Base-by-base conservation (phyloP, 306 rosid genomes). In the Quercus ilex region DNA sequence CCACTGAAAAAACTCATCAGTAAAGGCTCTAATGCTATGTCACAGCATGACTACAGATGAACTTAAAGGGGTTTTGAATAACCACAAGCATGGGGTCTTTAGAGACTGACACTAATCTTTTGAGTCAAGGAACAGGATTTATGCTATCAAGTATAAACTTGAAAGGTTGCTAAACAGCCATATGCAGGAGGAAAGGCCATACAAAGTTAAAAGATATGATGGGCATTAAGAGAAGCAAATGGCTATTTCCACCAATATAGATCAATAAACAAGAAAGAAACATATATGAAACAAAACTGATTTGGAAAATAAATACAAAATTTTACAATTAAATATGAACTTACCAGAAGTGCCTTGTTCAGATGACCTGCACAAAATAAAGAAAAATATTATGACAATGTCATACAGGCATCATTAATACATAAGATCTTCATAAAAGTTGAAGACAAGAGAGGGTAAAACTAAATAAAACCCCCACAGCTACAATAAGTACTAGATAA, bases 331-430 rank as follows among this genome's bases (percentile, higher is more conserved):
- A 71, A 81, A 82, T 74, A 76, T 85, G 74, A 59, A 83, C 92
- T 51, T 89, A 94, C 98, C 97, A 78, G 90, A 90, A 85, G 92
- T 51, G 69, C 93, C 89, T 79, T 82, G 97, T 46, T 94, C 97
- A 13, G 97, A 94, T 26, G 76, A 84, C 88, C 92, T 89, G 86
- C 88, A 77, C 71, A 77, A 70, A 51, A 60, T 55, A 72, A 73
- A 80, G 52, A 79, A 73, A 82, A 23, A 28, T 20, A 55, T 82
- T 82, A 51, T 82, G 74, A 85, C 77, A 82, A 49, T 7, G 12
- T 64, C 64, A 25, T 49, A 30, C 8, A 18, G 11, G n/a, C 15
- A 64, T 30, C 70, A 28, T 72, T 58, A 65, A 73, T 7, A 49
- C 20, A 55, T 73, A 28, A 56, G 46, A 64, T 55, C 67, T 52